Evolutionary conservation across 352 stramenopile species (phyloP).

Genomic region (Phytophthora niederhauseri): DNA sequence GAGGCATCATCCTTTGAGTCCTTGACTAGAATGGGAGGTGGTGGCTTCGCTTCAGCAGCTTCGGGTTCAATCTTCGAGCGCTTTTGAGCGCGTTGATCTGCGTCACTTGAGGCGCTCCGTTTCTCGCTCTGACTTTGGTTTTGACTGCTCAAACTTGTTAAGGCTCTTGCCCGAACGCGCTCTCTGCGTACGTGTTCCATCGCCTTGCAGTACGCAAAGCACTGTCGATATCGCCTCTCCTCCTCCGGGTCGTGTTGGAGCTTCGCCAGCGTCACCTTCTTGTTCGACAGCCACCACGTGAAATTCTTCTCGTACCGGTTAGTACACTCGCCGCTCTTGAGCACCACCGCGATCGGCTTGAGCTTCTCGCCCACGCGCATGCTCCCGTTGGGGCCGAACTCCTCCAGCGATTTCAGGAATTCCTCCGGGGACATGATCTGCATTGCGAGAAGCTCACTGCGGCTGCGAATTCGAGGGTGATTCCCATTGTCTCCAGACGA

Average conservation of each 20-base stretch:
- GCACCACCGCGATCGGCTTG: background rate
- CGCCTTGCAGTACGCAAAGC: background rate
- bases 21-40: too few relatives aligned
- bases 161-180: background rate
- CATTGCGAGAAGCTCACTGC: background rate
- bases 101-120: too few relatives aligned
- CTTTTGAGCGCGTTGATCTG: too few relatives aligned
- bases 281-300: background rate
- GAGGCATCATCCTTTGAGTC: too few relatives aligned
- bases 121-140: too few relatives aligned
- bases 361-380: background rate
- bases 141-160: too few relatives aligned
- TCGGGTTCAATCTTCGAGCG: too few relatives aligned
- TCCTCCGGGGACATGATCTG: background rate
- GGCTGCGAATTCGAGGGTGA: background rate
- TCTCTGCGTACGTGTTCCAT: background rate
- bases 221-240: background rate
- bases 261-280: background rate
- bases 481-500: too few relatives aligned
- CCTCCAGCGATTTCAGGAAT: background rate
- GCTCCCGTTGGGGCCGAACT: background rate
- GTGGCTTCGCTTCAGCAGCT: too few relatives aligned
- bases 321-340: background rate
- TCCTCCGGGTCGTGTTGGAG: background rate
- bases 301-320: background rate